These are phyloP conservation scores for Spergularia azorica DNA, from an alignment of 179 eudicot genomes.

Conservation along the genomic window DNA sequence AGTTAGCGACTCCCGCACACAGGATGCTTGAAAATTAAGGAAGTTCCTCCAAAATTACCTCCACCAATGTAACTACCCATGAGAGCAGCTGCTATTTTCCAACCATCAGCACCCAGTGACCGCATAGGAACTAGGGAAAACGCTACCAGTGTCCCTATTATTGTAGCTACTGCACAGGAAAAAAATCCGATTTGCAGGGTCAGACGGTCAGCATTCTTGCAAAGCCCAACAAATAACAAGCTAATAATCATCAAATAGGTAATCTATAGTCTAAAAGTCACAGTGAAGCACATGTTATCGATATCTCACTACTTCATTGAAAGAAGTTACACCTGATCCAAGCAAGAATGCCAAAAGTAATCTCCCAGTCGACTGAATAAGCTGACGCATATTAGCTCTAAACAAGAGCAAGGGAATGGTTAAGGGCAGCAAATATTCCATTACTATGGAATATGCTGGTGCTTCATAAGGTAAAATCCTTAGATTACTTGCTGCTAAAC, in stretches of 20 bases:
- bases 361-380: slow-evolving; percentile 54
- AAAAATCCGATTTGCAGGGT: not conserved
- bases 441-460: slow-evolving; percentile 56
- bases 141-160: slow-evolving; percentile 73
- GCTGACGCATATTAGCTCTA: slow-evolving; percentile 63
- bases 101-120: slow-evolving; percentile 72
- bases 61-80: slow-evolving; percentile 97
- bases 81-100: slow-evolving; percentile 88
- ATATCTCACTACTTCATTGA: not conserved
- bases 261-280: not conserved
- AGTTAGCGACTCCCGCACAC: not conserved
- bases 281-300: not conserved
- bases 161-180: slow-evolving; percentile 55
- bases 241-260: not conserved
- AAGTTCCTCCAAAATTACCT: slow-evolving; percentile 39
- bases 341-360: slow-evolving; percentile 67
- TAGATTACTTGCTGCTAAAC: slow-evolving; percentile 72
- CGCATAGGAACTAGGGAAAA: slow-evolving; percentile 71
- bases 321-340: slow-evolving; percentile 58
- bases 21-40: not conserved
- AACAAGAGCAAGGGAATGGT: slow-evolving; percentile 72
- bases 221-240: not conserved
- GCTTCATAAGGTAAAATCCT: slow-evolving; percentile 75
- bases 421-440: slow-evolving; percentile 60
- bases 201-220: not conserved